Evolutionary conservation across 345 rosid genomes (phyloP), one percentile per base, ranked within the genome.

Genomic region (Aegle marmelos): DNA sequence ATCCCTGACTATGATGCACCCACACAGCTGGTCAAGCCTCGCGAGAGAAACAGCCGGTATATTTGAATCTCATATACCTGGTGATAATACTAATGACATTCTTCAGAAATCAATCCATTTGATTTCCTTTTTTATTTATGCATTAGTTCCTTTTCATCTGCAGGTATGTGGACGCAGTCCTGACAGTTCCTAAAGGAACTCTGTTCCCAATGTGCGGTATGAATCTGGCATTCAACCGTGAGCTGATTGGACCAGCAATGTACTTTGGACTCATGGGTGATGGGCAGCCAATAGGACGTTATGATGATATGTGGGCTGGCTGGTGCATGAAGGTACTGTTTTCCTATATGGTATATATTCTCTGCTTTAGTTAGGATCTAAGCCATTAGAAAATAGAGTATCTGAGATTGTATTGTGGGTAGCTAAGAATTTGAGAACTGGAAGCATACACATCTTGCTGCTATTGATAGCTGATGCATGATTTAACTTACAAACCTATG

Each of bases 231-330:
- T 87, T 89, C 45, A 37, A 89, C 83, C 87, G 88, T 11, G 88
- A 87, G 48, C 69, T 87, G 74, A 89, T 89, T 57, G 90, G 88
- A 39, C 91, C 87, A 2, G 91, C 91, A 24, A 89, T 89, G 91
- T 88, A 88, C 65, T 88, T 88, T 77, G 89, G 91, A 14, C 88
- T 86, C 60, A 86, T 88, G 91, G 89, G 91, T 6, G 85, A 88
- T 70, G 87, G 87, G 3, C 91, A 89, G 65, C 88, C 90, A 33
- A 75, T 89, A 62, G 86, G 86, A 30, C 83, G 91, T 3, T 89
- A 85, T n/a, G 88, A 89, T 10, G 90, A 89, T 72, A 89, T 87
- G 84, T 89, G 90, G 91, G 91, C 91, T 80, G 91, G 90, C 76
- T 87, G 91, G 91, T 87, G 91, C 79, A 75, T 77, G 76, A 88